A percentile compares a stretch with the other conserved stretches of the same genome.
Evolutionary conservation across 305 asterid species (phyloP).

Genomic region (Coffea humblotiana): DNA sequence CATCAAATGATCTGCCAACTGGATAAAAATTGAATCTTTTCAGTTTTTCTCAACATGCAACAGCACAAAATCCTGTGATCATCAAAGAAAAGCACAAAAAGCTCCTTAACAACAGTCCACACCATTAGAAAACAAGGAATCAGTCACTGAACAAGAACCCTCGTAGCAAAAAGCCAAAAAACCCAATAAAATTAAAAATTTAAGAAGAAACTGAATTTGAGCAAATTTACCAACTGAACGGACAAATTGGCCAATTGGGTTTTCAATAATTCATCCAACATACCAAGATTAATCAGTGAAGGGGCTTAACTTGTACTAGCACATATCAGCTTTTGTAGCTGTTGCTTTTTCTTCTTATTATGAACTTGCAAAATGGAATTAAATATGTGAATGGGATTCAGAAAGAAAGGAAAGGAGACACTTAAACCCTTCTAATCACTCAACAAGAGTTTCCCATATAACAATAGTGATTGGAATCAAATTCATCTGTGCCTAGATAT

Average conservation of each 20-base stretch:
- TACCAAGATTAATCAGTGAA: slow-evolving; percentile 15
- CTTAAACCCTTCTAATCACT: slow-evolving; percentile 11
- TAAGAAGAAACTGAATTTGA: not conserved
- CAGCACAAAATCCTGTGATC: slow-evolving; percentile 23
- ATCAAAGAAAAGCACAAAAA: slow-evolving; percentile 18
- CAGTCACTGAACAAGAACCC: slow-evolving; percentile 8
- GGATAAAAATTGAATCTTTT: slow-evolving; percentile 12
- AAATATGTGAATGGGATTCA: slow-evolving; percentile 20
- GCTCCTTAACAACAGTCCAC: not conserved
- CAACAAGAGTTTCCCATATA: slow-evolving; percentile 1
- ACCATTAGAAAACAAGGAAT: slow-evolving; percentile 12
- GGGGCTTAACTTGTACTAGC: slow-evolving; percentile 13
- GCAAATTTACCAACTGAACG: not conserved
- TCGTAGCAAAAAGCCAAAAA: slow-evolving; percentile 6
- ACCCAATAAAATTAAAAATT: not conserved
- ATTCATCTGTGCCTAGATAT: slow-evolving; percentile 7
- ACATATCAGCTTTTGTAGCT: not conserved
- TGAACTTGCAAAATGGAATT: slow-evolving; percentile 19
- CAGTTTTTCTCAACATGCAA: slow-evolving; percentile 22
- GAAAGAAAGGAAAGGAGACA: slow-evolving; percentile 14
- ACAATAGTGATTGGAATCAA: slow-evolving; percentile 1
- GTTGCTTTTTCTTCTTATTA: slow-evolving; percentile 18
- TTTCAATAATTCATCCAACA: slow-evolving; percentile 23
- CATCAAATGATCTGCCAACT: slow-evolving; percentile 26
- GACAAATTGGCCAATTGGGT: slow-evolving; percentile 8